Conservation (phyloP, 2,329 filamentous ascomycete genomes). For the Colletotrichum siamense region DNA sequence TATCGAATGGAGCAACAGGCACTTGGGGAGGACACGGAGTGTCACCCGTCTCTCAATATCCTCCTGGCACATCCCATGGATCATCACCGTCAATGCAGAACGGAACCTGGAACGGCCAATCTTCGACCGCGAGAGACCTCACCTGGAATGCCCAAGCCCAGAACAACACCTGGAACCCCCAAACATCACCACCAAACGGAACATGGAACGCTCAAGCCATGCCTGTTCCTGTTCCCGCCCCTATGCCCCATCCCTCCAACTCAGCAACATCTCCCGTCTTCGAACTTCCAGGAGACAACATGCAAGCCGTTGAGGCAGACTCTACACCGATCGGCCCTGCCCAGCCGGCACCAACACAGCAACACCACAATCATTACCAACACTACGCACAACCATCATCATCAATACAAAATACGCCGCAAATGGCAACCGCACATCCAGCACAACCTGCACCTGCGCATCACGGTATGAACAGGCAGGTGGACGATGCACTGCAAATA, state of each 20-base stretch:
- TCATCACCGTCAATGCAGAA: neutral
- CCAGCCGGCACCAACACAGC: neutral
- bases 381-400: neutral
- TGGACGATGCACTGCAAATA: slow-evolving; percentile 19
- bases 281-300: slow-evolving; percentile 13
- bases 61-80: neutral
- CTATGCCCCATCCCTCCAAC: neutral
- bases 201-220: slow-evolving; percentile 4
- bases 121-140: neutral
- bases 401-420: slow-evolving; percentile 12
- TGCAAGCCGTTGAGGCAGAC: slow-evolving; percentile 14
- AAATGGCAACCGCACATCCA: neutral
- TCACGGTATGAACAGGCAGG: slow-evolving; percentile 5
- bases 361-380: neutral
- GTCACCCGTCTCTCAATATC: slow-evolving; percentile 10
- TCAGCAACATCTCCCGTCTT: slow-evolving; percentile 5
- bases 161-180: slow-evolving; percentile 1
- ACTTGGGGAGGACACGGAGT: neutral
- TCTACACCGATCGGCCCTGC: slow-evolving; percentile 9
- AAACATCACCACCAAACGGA: neutral
- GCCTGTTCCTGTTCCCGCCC: neutral
- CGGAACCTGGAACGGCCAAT: neutral
- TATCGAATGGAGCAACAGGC: neutral
- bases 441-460: neutral
- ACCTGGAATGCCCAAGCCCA: neutral